Evolutionary conservation across 495 filamentous ascomycete genomes (phyloP).

Genomic region (Hypoxylon cercidicola): DNA sequence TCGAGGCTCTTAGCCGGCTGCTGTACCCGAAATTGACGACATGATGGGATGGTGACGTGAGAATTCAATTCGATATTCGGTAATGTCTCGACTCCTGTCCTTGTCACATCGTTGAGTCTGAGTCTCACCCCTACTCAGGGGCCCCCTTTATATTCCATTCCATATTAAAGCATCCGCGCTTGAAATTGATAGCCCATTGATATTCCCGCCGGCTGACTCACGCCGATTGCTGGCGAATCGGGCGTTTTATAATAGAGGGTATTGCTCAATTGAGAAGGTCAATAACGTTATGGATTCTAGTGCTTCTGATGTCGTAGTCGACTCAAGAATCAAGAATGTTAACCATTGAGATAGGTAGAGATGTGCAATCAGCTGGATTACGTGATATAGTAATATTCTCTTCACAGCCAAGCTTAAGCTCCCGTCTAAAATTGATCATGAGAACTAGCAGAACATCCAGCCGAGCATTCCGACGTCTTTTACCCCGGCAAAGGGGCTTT

Average conservation of each 20-base stretch:
- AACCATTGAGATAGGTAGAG: no score
- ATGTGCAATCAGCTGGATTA: no score
- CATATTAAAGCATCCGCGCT: conserved; percentile 8
- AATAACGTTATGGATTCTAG: conserved; percentile 4
- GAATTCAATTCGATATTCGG: neutral
- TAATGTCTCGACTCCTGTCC: neutral
- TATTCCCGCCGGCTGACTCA: conserved; percentile 22
- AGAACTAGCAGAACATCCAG: neutral
- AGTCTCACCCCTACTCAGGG: neutral
- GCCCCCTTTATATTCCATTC: conserved; percentile 15
- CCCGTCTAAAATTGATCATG: neutral
- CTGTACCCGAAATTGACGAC: conserved; percentile 23
- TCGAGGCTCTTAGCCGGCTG: conserved; percentile 26
- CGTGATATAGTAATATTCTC: no score
- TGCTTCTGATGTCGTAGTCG: neutral
- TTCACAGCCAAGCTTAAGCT: neutral
- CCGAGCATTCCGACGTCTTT: conserved; percentile 13
- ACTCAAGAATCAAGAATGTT: no score
- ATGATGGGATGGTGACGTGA: conserved; percentile 5
- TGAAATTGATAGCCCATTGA: neutral
- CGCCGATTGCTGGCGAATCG: conserved; percentile 18
- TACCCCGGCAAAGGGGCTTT: conserved; percentile 9
- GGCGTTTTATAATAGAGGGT: neutral
- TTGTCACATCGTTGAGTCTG: neutral
- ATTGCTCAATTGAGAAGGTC: conserved; percentile 28